Percentiles rank a stretch among this genome's conserved stretches.
Conservation (phyloP, 345 rosid genomes). For the Populus ilicifolia region DNA sequence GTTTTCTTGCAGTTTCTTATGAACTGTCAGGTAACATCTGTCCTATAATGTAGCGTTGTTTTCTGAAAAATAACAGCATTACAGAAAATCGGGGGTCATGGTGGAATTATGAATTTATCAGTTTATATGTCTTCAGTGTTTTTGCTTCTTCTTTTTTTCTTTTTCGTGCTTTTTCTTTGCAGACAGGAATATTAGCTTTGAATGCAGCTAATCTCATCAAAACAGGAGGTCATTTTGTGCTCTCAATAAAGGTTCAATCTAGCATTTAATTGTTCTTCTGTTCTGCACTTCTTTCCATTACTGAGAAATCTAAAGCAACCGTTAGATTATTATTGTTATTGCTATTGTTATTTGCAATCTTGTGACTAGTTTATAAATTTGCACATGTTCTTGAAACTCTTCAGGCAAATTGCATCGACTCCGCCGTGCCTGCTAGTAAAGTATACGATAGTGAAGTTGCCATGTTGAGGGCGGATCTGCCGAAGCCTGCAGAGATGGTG, state of each 20-base stretch:
- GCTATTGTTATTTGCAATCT: background rate
- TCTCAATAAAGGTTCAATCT: conserved; percentile 76
- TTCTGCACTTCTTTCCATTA: background rate
- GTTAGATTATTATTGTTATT: too few relatives aligned
- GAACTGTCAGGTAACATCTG: too few relatives aligned
- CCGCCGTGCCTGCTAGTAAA: conserved; percentile 77
- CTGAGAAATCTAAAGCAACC: background rate
- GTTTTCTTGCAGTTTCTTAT: too few relatives aligned
- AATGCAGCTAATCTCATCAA: conserved; percentile 80
- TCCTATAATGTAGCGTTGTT: too few relatives aligned
- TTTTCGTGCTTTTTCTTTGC: conserved; percentile 12
- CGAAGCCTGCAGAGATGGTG: conserved; percentile 81
- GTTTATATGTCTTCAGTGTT: too few relatives aligned
- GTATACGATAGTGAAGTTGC: conserved; percentile 80
- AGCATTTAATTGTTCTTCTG: background rate
- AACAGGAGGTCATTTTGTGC: conserved; percentile 92
- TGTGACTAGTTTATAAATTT: background rate
- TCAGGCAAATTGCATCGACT: conserved; percentile 90
- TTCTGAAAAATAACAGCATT: too few relatives aligned
- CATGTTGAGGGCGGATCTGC: conserved; percentile 73
- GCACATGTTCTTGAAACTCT: background rate
- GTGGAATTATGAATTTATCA: too few relatives aligned
- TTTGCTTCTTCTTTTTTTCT: background rate
- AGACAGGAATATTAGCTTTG: conserved; percentile 86
- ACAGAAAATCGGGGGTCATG: too few relatives aligned